Evolutionary conservation across 495 filamentous ascomycete genomes (phyloP).

Genomic region (Tuber umbilicatum): DNA sequence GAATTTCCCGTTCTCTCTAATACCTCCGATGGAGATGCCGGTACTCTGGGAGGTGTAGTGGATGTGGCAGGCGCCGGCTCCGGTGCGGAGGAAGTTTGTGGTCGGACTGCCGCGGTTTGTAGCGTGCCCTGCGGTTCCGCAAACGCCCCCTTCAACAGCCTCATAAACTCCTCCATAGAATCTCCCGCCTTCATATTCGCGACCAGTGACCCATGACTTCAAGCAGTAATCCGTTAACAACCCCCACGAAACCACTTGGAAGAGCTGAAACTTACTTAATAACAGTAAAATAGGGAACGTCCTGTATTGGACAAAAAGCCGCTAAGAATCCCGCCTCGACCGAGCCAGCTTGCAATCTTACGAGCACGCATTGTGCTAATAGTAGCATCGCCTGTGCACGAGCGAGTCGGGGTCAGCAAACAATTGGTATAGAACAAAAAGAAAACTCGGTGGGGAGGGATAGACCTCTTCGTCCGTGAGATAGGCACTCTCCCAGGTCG

Average conservation of each 20-base stretch:
- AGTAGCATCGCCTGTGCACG: constrained; percentile 49
- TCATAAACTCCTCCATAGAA: constrained; percentile 34
- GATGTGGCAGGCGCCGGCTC: neutral
- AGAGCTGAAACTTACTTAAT: constrained; percentile 54
- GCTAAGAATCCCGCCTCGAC: constrained; percentile 73
- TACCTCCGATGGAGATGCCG: constrained; percentile 9
- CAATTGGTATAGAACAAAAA: neutral
- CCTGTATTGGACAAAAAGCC: constrained; percentile 68
- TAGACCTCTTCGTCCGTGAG: constrained; percentile 56
- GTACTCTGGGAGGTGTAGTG: constrained; percentile 9
- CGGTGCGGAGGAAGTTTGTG: neutral
- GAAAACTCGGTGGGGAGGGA: constrained; percentile 4
- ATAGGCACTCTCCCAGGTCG: constrained; percentile 69
- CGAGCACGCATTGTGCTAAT: constrained; percentile 53
- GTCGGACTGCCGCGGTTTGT: constrained; percentile 14
- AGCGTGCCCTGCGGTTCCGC: constrained; percentile 23
- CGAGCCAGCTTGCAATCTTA: constrained; percentile 63
- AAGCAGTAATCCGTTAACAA: neutral
- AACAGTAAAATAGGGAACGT: constrained; percentile 67
- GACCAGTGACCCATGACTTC: constrained; percentile 41
- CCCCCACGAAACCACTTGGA: neutral
- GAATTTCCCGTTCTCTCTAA: constrained; percentile 21
- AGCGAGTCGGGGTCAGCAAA: neutral
- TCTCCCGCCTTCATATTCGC: constrained; percentile 39
- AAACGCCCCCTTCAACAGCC: constrained; percentile 21